Percentiles rank a stretch among this genome's conserved stretches.
Evolutionary conservation across 768 basidiomycete genomes (phyloP).

Genomic region (Dentipellis sp.): DNA sequence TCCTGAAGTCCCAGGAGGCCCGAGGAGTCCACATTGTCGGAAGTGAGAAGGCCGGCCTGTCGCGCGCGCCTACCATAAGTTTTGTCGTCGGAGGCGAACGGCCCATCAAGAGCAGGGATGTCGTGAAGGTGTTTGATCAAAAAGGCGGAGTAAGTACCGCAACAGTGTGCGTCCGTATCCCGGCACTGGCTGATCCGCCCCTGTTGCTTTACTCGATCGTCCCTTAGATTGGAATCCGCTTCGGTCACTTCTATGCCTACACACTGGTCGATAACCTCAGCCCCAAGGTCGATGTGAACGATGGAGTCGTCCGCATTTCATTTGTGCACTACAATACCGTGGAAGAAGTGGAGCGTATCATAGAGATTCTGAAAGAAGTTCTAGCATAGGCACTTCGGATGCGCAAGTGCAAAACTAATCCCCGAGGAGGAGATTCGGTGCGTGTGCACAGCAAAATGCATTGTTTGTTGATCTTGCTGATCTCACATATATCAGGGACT

Average conservation of each 20-base stretch:
- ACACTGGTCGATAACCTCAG: slow-evolving; percentile 42
- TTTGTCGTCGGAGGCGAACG: slow-evolving; percentile 59
- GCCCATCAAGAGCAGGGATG: slow-evolving; percentile 47
- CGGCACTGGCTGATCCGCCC: not conserved
- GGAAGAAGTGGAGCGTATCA: slow-evolving; percentile 55
- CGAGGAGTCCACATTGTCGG: slow-evolving; percentile 66
- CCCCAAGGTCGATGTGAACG: slow-evolving; percentile 49
- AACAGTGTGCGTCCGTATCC: not conserved
- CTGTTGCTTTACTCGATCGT: too few species aligned
- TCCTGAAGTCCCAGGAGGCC: slow-evolving; percentile 39
- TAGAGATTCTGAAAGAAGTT: slow-evolving; percentile 43
- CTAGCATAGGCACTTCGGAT: slow-evolving; percentile 19
- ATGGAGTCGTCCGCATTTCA: slow-evolving; percentile 68
- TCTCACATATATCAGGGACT: too few species aligned
- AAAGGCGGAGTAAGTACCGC: slow-evolving; percentile 44
- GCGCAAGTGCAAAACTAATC: too few species aligned
- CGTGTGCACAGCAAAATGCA: too few species aligned
- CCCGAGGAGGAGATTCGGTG: too few species aligned
- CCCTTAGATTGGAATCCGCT: slow-evolving; percentile 64
- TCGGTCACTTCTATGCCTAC: slow-evolving; percentile 74
- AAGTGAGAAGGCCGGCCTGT: slow-evolving; percentile 31
- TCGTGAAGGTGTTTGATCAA: slow-evolving; percentile 57
- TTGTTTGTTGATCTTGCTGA: too few species aligned
- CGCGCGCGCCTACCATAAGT: slow-evolving; percentile 57
- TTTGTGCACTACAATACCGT: slow-evolving; percentile 76